Evolutionary conservation across 495 filamentous ascomycete species (phyloP).

Genomic region (Tuber umbilicatum): DNA sequence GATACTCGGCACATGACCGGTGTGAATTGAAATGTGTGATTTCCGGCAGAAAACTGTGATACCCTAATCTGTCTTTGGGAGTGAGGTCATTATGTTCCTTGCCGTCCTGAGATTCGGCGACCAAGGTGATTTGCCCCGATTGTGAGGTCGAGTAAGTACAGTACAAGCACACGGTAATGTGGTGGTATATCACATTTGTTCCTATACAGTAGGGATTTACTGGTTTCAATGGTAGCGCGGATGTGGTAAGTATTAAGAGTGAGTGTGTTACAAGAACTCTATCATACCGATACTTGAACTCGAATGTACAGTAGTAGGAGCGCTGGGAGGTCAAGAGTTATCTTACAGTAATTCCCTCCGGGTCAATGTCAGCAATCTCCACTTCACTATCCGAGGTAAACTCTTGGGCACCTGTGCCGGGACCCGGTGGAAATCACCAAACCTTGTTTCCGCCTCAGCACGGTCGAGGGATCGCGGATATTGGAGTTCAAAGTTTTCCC

Average conservation of each 20-base stretch:
- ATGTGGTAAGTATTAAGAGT: not conserved
- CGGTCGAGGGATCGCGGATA: not conserved
- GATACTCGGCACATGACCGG: not conserved
- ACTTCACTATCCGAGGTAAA: not conserved
- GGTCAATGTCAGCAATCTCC: not conserved
- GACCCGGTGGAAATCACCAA: not conserved
- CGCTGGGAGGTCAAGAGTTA: too few relatives aligned
- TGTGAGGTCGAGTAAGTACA: not conserved
- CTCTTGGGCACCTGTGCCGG: not conserved
- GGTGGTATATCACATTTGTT: not conserved
- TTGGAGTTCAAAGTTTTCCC: not conserved
- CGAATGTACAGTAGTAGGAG: too few relatives aligned
- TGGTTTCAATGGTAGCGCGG: not conserved
- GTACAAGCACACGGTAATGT: not conserved
- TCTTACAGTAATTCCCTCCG: too few relatives aligned
- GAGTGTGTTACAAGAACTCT: not conserved
- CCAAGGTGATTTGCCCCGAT: not conserved
- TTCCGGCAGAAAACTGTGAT: not conserved
- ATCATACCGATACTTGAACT: not conserved
- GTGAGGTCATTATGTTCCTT: not conserved
- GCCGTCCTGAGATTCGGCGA: not conserved
- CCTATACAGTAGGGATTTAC: not conserved
- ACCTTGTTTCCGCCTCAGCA: not conserved
- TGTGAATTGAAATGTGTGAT: not conserved
- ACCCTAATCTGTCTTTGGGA: not conserved